Evolutionary conservation across 2,329 filamentous ascomycete species (phyloP).

Genomic region (Ophiostoma quercus): DNA sequence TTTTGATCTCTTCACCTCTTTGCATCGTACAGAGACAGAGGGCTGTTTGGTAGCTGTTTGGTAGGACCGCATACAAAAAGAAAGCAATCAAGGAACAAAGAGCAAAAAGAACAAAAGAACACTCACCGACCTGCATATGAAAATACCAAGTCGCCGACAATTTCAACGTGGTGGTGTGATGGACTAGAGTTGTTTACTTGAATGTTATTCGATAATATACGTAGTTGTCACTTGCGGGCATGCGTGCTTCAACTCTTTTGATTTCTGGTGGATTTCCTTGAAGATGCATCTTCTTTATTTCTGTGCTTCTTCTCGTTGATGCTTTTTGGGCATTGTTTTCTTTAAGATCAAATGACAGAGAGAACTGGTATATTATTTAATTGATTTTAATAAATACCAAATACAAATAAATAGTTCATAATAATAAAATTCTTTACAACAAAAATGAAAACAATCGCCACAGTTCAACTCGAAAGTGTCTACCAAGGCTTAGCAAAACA

Average conservation of each 20-base stretch:
- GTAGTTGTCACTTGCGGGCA: neutral
- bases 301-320: no score
- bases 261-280: no score
- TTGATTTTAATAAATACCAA: no score
- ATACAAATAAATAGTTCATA: no score
- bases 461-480: neutral
- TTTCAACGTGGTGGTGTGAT: constrained; percentile 4
- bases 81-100: neutral
- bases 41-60: neutral
- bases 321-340: no score
- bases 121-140: neutral
- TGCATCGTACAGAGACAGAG: no score
- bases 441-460: neutral
- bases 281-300: no score
- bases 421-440: no score
- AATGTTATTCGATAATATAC: neutral
- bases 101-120: neutral
- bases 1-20: neutral
- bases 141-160: constrained; percentile 16
- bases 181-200: neutral
- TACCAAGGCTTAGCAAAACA: neutral
- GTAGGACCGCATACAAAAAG: neutral
- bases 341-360: no score
- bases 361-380: no score
- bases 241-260: no score